These are phyloP conservation scores for Coemansia sp. DNA, from an alignment of 192 early-diverging fungal genomes.

Conservation along the genomic window DNA sequence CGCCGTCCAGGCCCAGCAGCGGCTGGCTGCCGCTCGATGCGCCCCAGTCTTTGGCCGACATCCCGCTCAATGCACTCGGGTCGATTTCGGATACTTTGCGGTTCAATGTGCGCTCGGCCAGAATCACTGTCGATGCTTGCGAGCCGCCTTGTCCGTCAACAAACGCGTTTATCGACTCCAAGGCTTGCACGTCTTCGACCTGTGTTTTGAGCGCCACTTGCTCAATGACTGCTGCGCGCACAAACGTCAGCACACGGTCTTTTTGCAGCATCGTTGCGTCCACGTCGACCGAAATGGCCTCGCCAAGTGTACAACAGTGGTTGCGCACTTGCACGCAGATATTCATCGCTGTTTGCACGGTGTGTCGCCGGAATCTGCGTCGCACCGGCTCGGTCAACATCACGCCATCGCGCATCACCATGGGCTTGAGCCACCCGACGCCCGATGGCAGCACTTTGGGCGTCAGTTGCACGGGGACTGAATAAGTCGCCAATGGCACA, in stretches of 20 bases:
- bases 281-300: conserved; percentile 45
- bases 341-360: conserved; percentile 48
- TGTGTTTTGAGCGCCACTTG: conserved; percentile 49
- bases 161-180: conserved; percentile 34
- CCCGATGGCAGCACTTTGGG: conserved; percentile 47
- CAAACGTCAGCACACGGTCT: conserved; percentile 51
- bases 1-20: conserved; percentile 24
- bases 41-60: conserved; percentile 28
- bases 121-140: conserved; percentile 28
- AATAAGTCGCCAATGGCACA: conserved; percentile 25
- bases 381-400: conserved; percentile 32
- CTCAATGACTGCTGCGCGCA: conserved; percentile 48
- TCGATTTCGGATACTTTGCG: conserved; percentile 50
- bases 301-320: conserved; percentile 54
- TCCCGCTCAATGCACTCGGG: conserved; percentile 17
- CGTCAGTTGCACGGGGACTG: conserved; percentile 37
- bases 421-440: conserved; percentile 54
- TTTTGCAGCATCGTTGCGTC: conserved; percentile 53
- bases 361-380: conserved; percentile 39
- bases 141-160: conserved; percentile 10
- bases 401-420: conserved; percentile 52
- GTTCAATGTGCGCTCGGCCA: conserved; percentile 54
- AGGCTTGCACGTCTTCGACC: conserved; percentile 25
- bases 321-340: conserved; percentile 53
- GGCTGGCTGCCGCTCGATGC: conserved; percentile 13